A percentile compares a stretch with the other conserved stretches of the same genome.
These are phyloP conservation scores for Kockiozyma suomiensis DNA, from an alignment of 805 yeast genomes.

Conservation along the genomic window DNA sequence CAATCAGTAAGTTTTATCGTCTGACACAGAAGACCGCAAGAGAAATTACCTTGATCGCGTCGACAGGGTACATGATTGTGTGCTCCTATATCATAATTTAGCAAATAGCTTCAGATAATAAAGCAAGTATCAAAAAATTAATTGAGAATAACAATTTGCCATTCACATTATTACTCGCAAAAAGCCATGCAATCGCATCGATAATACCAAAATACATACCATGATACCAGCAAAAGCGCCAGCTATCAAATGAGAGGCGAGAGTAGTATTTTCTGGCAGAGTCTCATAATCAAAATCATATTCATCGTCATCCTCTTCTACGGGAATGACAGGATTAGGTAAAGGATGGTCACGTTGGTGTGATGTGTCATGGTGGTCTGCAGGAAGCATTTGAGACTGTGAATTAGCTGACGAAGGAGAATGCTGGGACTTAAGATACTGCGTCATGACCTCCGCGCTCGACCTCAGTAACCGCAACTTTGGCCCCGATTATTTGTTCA, in stretches of 20 bases:
- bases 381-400: conserved; percentile 11
- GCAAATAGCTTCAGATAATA: neutral
- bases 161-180: too few species aligned
- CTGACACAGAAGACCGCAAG: neutral
- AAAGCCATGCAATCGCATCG: too few species aligned
- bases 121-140: neutral
- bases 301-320: conserved; percentile 30
- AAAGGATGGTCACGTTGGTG: conserved; percentile 4
- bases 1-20: neutral
- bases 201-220: conserved; percentile 42
- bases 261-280: conserved; percentile 81
- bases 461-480: too few species aligned
- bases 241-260: conserved; percentile 79
- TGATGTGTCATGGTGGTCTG: conserved; percentile 4
- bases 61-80: conserved; percentile 94
- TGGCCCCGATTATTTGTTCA: too few species aligned
- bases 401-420: conserved; percentile 1
- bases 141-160: neutral
- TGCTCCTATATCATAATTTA: conserved; percentile 56
- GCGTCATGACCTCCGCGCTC: too few species aligned
- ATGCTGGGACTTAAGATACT: neutral
- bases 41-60: conserved; percentile 71
- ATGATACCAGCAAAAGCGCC: conserved; percentile 99
- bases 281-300: conserved; percentile 84
- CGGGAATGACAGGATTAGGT: conserved; percentile 2